Evolutionary conservation across 306 rosid genomes (phyloP).

Genomic region (Nissolia schottii): DNA sequence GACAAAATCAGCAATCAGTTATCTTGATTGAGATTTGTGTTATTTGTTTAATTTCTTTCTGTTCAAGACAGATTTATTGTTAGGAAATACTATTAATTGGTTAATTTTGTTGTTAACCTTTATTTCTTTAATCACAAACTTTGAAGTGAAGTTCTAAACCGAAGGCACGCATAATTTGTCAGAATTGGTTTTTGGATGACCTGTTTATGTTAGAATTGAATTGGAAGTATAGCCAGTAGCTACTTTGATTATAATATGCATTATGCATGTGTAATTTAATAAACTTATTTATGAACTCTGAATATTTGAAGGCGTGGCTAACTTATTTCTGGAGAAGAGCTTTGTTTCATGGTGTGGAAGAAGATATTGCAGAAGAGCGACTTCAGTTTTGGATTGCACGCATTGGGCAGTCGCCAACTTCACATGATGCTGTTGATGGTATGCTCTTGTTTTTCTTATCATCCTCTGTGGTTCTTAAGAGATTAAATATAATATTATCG

Average conservation of each 20-base stretch:
- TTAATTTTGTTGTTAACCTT: not conserved
- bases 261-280: not conserved
- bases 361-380: slow-evolving; percentile 85
- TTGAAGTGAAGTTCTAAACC: not conserved
- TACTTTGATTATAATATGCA: not conserved
- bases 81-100: slow-evolving; percentile 2
- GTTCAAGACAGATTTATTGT: not conserved
- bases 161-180: slow-evolving; percentile 17
- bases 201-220: not conserved
- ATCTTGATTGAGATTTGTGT: slow-evolving; percentile 4
- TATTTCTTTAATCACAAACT: not conserved
- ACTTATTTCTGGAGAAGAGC: slow-evolving; percentile 99
- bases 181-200: slow-evolving; percentile 11
- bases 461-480: slow-evolving; percentile 6
- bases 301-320: slow-evolving; percentile 70
- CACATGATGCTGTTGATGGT: slow-evolving; percentile 99
- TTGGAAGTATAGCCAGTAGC: not conserved
- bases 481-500: not conserved
- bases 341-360: slow-evolving; percentile 74
- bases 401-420: slow-evolving; percentile 66
- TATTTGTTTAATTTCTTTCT: slow-evolving; percentile 4
- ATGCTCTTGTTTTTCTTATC: slow-evolving; percentile 21
- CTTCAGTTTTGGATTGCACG: slow-evolving; percentile 83
- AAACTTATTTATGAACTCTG: not conserved
- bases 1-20: slow-evolving; percentile 9